These are phyloP conservation scores for Candida dubliniensis DNA, from an alignment of 1,139 yeast genomes.

Conservation along the genomic window DNA sequence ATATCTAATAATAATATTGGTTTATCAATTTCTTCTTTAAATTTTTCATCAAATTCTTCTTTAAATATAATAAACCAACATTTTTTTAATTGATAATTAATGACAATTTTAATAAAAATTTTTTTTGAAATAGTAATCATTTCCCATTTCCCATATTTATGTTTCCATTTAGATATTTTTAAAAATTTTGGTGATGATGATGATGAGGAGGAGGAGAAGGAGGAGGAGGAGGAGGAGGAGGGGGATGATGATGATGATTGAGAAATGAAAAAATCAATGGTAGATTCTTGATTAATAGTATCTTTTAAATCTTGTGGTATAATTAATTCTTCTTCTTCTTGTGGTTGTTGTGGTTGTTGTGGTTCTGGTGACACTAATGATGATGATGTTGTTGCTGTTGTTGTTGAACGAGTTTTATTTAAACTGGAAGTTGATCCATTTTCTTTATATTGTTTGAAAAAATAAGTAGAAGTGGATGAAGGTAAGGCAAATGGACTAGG, in stretches of 20 bases:
- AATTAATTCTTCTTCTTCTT: constrained; percentile 20
- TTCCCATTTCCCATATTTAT: constrained; percentile 47
- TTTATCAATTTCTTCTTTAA: constrained; percentile 33
- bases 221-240: too few relatives aligned
- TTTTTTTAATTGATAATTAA: constrained; percentile 32
- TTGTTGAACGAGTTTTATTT: background rate
- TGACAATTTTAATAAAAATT: constrained; percentile 39
- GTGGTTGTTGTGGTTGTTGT: too few relatives aligned
- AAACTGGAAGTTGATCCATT: constrained; percentile 12
- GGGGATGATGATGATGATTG: constrained; percentile 12
- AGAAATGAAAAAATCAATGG: constrained; percentile 41
- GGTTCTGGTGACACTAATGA: too few relatives aligned
- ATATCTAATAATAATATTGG: constrained; percentile 40
- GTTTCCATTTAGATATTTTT: constrained; percentile 47
- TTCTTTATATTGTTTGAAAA: constrained; percentile 34
- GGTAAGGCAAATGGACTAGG: constrained; percentile 50
- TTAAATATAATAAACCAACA: constrained; percentile 46
- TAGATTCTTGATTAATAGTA: constrained; percentile 38
- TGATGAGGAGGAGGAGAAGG: too few relatives aligned
- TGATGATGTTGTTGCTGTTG: constrained; percentile 3
- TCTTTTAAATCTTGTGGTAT: constrained; percentile 42
- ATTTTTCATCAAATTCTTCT: constrained; percentile 36
- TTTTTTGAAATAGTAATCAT: constrained; percentile 40
- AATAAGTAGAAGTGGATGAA: constrained; percentile 43
- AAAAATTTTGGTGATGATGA: constrained; percentile 36